These are phyloP conservation scores for Rhododendron ovatum DNA, from an alignment of 148 eudicot genomes.

Conservation along the genomic window DNA sequence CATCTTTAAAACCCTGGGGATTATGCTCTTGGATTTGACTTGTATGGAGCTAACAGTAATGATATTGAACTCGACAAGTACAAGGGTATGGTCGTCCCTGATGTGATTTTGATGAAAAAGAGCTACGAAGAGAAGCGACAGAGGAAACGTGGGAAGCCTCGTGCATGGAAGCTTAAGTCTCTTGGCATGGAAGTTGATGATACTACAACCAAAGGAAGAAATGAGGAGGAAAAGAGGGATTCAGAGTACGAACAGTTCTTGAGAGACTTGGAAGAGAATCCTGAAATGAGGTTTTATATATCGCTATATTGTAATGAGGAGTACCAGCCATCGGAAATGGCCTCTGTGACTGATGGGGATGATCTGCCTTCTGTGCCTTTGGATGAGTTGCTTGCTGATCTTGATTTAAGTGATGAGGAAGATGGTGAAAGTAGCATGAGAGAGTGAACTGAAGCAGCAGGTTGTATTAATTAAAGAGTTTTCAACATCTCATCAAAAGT, in stretches of 20 bases:
- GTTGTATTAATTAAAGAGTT: not conserved
- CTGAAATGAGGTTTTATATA: constrained; percentile 59
- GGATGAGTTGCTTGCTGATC: constrained; percentile 72
- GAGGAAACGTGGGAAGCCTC: constrained; percentile 58
- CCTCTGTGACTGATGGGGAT: constrained; percentile 57
- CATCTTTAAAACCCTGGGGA: constrained; percentile 58
- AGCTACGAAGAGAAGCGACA: constrained; percentile 68
- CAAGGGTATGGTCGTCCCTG: constrained; percentile 49
- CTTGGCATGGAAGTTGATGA: constrained; percentile 64
- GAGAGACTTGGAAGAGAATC: constrained; percentile 71
- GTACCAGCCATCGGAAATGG: constrained; percentile 50
- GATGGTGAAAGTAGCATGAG: constrained; percentile 42
- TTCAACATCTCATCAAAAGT: not conserved
- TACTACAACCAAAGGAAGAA: constrained; percentile 24
- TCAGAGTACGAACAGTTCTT: constrained; percentile 64
- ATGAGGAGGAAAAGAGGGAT: constrained; percentile 44
- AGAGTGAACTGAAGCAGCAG: constrained; percentile 23
- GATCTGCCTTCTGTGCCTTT: constrained; percentile 51
- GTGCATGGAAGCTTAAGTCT: constrained; percentile 73
- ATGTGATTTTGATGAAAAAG: constrained; percentile 59
- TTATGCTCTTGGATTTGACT: constrained; percentile 70
- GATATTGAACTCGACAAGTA: constrained; percentile 59
- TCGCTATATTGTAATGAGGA: constrained; percentile 59
- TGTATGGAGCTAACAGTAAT: constrained; percentile 54
- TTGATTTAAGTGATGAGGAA: constrained; percentile 42